phyloP scores from a whole-genome alignment of 305 asterid species.

The Solanum hybrid region DNA sequence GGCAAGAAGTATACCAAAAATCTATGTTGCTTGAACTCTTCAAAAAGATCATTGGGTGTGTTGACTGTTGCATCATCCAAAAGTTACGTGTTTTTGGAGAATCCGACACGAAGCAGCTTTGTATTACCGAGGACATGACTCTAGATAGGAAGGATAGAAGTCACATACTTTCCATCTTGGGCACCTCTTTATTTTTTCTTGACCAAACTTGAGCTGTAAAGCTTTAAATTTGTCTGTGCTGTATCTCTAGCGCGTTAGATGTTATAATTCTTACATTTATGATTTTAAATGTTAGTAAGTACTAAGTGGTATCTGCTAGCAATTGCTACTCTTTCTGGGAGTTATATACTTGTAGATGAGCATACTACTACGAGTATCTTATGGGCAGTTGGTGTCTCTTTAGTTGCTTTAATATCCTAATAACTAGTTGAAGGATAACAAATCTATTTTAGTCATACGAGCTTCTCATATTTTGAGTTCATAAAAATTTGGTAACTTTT shows the following conservation, averaged over 20 bases:
- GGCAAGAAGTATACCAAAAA: background rate
- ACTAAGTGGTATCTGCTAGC: background rate
- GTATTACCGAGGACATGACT: background rate
- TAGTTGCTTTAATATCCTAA: background rate
- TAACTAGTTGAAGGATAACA: background rate
- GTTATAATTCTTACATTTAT: background rate
- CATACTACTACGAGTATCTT: background rate
- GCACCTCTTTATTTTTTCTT: background rate
- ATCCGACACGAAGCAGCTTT: rapidly evolving
- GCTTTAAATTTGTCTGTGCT: background rate
- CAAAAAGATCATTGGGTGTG: background rate
- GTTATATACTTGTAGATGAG: background rate
- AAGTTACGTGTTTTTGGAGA: background rate
- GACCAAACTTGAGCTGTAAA: background rate
- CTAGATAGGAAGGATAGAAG: background rate
- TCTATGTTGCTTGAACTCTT: background rate
- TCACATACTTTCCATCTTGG: background rate
- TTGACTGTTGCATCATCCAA: background rate
- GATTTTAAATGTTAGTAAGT: background rate
- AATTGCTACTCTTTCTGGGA: background rate
- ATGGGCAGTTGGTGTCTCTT: background rate
- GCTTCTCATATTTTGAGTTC: background rate
- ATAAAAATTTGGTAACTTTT: background rate
- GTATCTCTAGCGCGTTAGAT: background rate
- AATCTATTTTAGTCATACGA: background rate